These are phyloP conservation scores for Heliocybe sulcata DNA, from an alignment of 1,284 basidiomycete species.

Conservation along the genomic window DNA sequence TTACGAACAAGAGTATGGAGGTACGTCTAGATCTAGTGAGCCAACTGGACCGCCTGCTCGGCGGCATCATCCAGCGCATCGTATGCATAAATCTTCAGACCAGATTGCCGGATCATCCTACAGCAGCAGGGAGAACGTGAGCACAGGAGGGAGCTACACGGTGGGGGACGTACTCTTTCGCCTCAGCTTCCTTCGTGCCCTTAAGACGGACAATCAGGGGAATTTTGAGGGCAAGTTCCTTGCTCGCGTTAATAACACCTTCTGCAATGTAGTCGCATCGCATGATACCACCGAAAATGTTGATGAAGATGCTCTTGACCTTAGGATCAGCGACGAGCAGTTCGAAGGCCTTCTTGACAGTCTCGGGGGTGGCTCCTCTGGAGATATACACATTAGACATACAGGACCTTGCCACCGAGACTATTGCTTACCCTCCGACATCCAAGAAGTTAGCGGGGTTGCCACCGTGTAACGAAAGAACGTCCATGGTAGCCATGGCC, in stretches of 20 bases:
- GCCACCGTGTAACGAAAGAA: constrained; percentile 90
- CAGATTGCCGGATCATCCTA: constrained; percentile 89
- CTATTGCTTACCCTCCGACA: constrained; percentile 90
- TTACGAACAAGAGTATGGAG: neutral
- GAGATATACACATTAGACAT: too few species aligned
- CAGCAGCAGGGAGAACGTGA: neutral
- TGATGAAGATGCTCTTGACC: constrained; percentile 99
- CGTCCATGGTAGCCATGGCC: constrained; percentile 99
- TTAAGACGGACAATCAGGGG: constrained; percentile 94
- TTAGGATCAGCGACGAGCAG: constrained; percentile 86
- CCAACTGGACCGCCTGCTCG: constrained; percentile 76
- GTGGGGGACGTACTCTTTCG: constrained; percentile 77
- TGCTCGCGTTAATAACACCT: constrained; percentile 97
- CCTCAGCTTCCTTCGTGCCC: constrained; percentile 94
- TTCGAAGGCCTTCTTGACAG: constrained; percentile 99
- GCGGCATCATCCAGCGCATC: constrained; percentile 85
- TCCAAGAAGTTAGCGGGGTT: constrained; percentile 99
- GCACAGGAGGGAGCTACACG: neutral
- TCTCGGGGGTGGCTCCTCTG: constrained; percentile 94
- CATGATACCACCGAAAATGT: constrained; percentile 97
- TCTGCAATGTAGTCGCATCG: constrained; percentile 96
- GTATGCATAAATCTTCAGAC: constrained; percentile 88
- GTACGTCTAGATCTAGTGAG: constrained; percentile 22
- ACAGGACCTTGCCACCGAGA: too few species aligned
- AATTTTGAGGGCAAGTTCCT: constrained; percentile 81